Evolutionary conservation across 225 moss, liverwort and hornwort species (phyloP).

Genomic region (Lunularia cruciata): DNA sequence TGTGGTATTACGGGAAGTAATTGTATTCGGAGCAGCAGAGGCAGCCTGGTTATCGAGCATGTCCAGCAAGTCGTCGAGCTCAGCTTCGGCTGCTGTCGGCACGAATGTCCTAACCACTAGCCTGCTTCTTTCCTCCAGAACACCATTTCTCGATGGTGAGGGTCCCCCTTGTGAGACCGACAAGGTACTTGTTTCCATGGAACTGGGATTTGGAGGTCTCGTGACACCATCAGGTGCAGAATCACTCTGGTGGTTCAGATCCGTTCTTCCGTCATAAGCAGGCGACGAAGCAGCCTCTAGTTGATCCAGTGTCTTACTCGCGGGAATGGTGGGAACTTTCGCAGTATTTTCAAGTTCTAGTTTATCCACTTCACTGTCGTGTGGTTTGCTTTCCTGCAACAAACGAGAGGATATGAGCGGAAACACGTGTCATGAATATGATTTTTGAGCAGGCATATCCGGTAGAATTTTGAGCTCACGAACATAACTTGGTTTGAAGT

Average conservation of each 20-base stretch:
- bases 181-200: background rate
- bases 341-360: background rate
- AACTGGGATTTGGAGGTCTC: background rate
- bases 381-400: no score
- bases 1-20: background rate
- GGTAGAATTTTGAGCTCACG: no score
- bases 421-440: no score
- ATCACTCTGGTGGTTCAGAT: background rate
- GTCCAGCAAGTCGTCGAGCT: conserved; percentile 44
- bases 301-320: no score
- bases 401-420: no score
- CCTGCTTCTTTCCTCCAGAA: background rate
- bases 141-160: background rate
- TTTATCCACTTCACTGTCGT: conserved; percentile 2
- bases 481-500: no score
- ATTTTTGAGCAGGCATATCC: no score
- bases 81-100: conserved; percentile 38
- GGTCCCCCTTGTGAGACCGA: background rate
- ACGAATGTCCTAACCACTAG: conserved; percentile 15
- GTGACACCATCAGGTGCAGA: background rate
- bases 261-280: background rate
- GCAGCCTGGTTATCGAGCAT: conserved; percentile 36
- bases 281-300: background rate
- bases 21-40: background rate
- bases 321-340: background rate